Percentiles rank a stretch among this genome's conserved stretches.
Conservation (phyloP, 805 yeast genomes). For the Millerago galiae region DNA sequence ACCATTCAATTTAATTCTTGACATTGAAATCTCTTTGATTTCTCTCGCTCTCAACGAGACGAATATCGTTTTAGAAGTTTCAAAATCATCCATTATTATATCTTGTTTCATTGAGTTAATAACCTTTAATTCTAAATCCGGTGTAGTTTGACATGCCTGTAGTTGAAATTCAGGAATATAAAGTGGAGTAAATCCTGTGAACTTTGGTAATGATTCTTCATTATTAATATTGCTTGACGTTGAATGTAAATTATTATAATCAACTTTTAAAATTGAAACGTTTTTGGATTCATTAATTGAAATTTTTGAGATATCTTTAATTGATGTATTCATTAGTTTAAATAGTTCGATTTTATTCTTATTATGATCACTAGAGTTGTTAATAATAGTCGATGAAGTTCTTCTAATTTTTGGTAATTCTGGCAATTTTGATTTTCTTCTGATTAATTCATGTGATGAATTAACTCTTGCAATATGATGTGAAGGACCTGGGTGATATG, state of each 20-base stretch:
- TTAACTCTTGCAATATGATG: conserved; percentile 1
- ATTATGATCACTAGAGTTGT: conserved; percentile 2
- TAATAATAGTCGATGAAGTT: conserved; percentile 10
- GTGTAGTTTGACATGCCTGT: conserved; percentile 49
- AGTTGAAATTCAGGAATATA: conserved; percentile 28
- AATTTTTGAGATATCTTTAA: conserved; percentile 9
- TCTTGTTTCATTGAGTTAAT: conserved; percentile 48
- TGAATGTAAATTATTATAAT: conserved; percentile 5
- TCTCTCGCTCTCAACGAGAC: conserved; percentile 33
- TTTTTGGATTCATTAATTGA: conserved; percentile 9
- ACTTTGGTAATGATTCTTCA: conserved; percentile 19
- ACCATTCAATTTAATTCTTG: too few species aligned
- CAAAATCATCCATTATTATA: conserved; percentile 23
- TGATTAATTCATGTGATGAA: background rate
- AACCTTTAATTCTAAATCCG: conserved; percentile 44
- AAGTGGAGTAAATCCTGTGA: conserved; percentile 22
- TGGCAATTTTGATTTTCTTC: conserved; percentile 23
- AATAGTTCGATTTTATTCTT: conserved; percentile 7
- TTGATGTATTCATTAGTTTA: conserved; percentile 13
- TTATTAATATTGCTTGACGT: background rate
- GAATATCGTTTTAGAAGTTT: conserved; percentile 22
- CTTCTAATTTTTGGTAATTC: conserved; percentile 24
- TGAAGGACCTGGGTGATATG: background rate
- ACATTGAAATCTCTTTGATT: conserved; percentile 28
- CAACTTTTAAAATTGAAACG: conserved; percentile 26